Evolutionary conservation across 1,284 basidiomycete genomes (phyloP), one percentile per base, ranked within the genome.

Genomic region (Microbotryum saponariae): DNA sequence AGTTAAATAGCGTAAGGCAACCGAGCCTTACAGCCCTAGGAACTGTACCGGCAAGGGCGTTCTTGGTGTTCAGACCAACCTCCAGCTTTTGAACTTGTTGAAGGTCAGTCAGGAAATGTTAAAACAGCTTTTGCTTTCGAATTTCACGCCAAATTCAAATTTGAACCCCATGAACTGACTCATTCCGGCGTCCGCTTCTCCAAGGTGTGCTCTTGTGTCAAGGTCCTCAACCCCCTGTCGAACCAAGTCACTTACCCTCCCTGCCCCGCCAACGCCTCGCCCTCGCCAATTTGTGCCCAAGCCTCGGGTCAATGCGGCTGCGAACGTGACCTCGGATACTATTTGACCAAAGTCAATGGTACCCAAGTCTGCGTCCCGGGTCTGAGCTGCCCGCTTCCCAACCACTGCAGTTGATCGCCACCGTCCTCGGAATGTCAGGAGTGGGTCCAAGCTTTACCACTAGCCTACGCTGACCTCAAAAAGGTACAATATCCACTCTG

Each of bases 151-250:
- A 18, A 42, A 18, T 3, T 18, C 16, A 2, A 2, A 18, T 31
- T 31, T 31, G 31, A 9, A 31, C 1, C 31, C 7, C 31, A 31
- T 42, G 0, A 18, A 42, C 14, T 42, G 37, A 42, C 37, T 6
- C 37, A 18, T 18, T 42, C 10, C 4, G 27, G 8, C 6, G 31
- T 12, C 12, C 6, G 27, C 8, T 23, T 25, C 10, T n/a, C n/a
- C 42, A 20, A 47, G 44, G 57, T 58, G 12, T 58, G 57, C 31
- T 50, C 57, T 20, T 58, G 57, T 50, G 57, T 58, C 37, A 27
- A 58, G 20, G 51, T 52, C 10, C 10, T 45, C 23, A 44, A 44
- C 50, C 20, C 44, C 29, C 18, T 50, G 31, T 25, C 21, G 29
- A 20, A 23, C 18, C 33, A 25, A 31, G 16, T 23, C 20, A 27